phyloP scores from a whole-genome alignment of 805 yeast species.

The Yamadazyma nakazawae region DNA sequence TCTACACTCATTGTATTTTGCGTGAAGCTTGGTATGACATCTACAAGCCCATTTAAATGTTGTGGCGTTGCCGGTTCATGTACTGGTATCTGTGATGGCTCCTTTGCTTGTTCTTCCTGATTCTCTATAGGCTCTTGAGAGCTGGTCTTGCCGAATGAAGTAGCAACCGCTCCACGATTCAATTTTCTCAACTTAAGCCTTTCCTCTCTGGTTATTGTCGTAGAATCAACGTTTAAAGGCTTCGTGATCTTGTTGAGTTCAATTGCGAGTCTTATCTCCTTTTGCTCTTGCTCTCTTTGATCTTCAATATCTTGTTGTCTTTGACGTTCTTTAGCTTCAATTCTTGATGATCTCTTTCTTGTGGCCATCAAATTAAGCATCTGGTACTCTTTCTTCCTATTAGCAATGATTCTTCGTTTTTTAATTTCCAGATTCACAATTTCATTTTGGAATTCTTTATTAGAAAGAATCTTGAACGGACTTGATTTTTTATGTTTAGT shows the following conservation, averaged over 20 bases:
- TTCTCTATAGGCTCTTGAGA: neutral
- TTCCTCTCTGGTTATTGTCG: conserved; percentile 31
- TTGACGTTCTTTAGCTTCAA: conserved; percentile 59
- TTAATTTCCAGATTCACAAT: conserved; percentile 38
- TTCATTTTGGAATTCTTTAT: conserved; percentile 8
- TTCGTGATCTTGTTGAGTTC: conserved; percentile 21
- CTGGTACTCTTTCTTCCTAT: conserved; percentile 60
- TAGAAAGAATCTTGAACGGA: conserved; percentile 1
- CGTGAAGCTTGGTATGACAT: no score
- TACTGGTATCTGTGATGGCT: no score
- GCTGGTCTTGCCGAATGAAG: neutral
- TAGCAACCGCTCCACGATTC: conserved; percentile 2
- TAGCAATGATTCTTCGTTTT: conserved; percentile 51
- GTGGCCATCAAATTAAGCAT: conserved; percentile 61
- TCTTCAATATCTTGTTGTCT: conserved; percentile 52
- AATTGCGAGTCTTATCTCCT: conserved; percentile 42
- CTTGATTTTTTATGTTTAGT: conserved; percentile 17
- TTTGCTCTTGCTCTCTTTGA: conserved; percentile 28
- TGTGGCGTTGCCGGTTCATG: no score
- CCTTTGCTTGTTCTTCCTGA: neutral
- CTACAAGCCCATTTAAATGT: no score
- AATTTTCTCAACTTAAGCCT: conserved; percentile 30
- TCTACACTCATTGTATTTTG: no score
- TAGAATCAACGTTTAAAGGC: conserved; percentile 13
- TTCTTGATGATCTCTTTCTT: conserved; percentile 70